These are phyloP conservation scores for Backusella tarrabulga DNA, from an alignment of 192 early-diverging fungal species.

Conservation along the genomic window DNA sequence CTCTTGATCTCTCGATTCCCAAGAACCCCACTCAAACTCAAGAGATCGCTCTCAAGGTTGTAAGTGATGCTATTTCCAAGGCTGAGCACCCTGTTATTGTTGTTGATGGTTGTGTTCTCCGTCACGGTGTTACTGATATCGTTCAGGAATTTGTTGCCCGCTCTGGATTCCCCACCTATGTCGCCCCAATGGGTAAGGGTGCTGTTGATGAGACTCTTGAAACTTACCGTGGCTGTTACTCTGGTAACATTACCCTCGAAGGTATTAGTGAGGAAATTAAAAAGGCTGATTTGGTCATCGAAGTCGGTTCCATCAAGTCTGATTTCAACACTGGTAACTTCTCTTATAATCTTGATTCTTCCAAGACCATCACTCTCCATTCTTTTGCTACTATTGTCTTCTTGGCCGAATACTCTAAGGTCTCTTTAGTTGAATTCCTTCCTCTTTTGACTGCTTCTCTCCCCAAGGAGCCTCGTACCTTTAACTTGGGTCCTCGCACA, in stretches of 20 bases:
- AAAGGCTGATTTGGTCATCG: conserved; percentile 37
- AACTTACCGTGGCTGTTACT: conserved; percentile 41
- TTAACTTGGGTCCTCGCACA: background rate
- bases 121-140: conserved; percentile 20
- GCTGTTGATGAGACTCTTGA: conserved; percentile 31
- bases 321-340: conserved; percentile 55
- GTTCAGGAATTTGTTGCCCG: conserved; percentile 24
- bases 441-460: conserved; percentile 11
- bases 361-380: conserved; percentile 41
- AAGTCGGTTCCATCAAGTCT: conserved; percentile 41
- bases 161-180: conserved; percentile 40
- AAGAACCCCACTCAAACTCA: conserved; percentile 32
- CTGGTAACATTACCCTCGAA: conserved; percentile 37
- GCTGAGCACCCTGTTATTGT: conserved; percentile 44
- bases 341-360: conserved; percentile 31
- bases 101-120: conserved; percentile 43
- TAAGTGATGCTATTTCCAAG: conserved; percentile 26
- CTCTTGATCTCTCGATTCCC: conserved; percentile 25
- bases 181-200: conserved; percentile 50
- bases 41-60: conserved; percentile 28
- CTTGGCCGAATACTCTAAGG: conserved; percentile 35
- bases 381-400: conserved; percentile 37
- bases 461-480: conserved; percentile 8
- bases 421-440: conserved; percentile 37
- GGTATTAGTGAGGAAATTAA: conserved; percentile 35